These are phyloP conservation scores for Emmonsiellopsis sp. DNA, from an alignment of 2,329 filamentous ascomycete species.

Conservation along the genomic window DNA sequence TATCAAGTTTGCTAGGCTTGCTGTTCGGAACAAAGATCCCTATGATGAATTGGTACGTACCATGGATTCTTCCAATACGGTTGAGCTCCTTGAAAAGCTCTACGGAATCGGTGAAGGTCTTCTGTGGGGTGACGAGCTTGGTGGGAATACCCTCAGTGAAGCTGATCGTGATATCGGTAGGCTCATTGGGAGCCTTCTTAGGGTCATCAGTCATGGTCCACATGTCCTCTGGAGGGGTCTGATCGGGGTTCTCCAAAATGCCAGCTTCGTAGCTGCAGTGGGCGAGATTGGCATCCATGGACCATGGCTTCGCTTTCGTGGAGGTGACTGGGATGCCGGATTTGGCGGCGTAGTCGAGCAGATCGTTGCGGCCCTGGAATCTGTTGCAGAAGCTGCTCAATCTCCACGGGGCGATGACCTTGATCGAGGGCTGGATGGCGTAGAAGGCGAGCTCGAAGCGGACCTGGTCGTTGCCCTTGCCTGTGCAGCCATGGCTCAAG, in stretches of 20 bases:
- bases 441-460: conserved; percentile 43
- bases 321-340: conserved; percentile 39
- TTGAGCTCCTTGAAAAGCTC: conserved; percentile 13
- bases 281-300: conserved; percentile 58
- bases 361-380: conserved; percentile 40
- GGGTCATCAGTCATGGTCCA: conserved; percentile 56
- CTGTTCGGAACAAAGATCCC: background rate
- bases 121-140: conserved; percentile 8
- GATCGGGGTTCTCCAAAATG: conserved; percentile 43
- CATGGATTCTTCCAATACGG: conserved; percentile 12
- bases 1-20: background rate
- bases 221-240: conserved; percentile 64
- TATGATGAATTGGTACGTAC: conserved; percentile 2
- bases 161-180: conserved; percentile 14
- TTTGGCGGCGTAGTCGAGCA: conserved; percentile 40
- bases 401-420: conserved; percentile 42
- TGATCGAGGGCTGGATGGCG: conserved; percentile 38
- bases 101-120: conserved; percentile 9
- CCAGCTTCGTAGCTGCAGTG: conserved; percentile 68
- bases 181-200: conserved; percentile 15
- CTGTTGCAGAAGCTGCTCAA: conserved; percentile 39
- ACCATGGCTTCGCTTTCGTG: conserved; percentile 53
- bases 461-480: conserved; percentile 40
- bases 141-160: conserved; percentile 18
- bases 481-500: conserved; percentile 38